These are phyloP conservation scores for Zygotorulaspora florentina DNA, from an alignment of 805 yeast species.

Conservation along the genomic window DNA sequence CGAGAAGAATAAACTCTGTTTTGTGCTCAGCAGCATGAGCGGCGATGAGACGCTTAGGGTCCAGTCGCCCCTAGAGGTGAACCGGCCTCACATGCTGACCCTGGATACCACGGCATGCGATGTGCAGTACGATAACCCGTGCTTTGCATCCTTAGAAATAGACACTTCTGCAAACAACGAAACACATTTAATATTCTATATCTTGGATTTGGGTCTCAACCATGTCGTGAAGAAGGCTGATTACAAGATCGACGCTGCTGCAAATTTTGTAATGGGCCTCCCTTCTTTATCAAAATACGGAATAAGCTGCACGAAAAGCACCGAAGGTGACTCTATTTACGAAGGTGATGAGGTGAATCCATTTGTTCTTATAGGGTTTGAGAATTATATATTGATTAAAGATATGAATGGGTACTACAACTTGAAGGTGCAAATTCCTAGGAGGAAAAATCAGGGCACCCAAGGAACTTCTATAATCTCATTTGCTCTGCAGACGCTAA, in stretches of 20 bases:
- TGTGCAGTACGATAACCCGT: conserved; percentile 76
- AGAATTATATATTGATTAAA: conserved; percentile 50
- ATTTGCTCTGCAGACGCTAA: conserved; percentile 64
- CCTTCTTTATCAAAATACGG: conserved; percentile 45
- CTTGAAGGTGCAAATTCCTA: conserved; percentile 53
- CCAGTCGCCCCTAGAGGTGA: conserved; percentile 73
- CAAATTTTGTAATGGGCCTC: conserved; percentile 56
- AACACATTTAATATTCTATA: conserved; percentile 59
- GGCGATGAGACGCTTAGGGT: conserved; percentile 45
- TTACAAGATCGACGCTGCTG: conserved; percentile 34
- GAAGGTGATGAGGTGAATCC: conserved; percentile 51
- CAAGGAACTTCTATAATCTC: conserved; percentile 40
- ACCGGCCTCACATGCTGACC: conserved; percentile 48
- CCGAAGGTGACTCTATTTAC: conserved; percentile 34
- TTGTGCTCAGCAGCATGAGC: conserved; percentile 51
- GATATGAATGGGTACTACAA: conserved; percentile 37
- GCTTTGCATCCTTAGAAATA: conserved; percentile 75
- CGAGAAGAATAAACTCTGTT: conserved; percentile 70
- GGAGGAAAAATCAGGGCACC: conserved; percentile 28
- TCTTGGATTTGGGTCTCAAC: conserved; percentile 81
- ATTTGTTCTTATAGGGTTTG: conserved; percentile 51
- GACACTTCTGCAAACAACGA: conserved; percentile 38
- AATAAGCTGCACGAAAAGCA: conserved; percentile 13
- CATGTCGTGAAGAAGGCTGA: conserved; percentile 54
- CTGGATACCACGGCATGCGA: conserved; percentile 58